Conservation (phyloP, 768 basidiomycete species). For the Lactarius vividus region DNA sequence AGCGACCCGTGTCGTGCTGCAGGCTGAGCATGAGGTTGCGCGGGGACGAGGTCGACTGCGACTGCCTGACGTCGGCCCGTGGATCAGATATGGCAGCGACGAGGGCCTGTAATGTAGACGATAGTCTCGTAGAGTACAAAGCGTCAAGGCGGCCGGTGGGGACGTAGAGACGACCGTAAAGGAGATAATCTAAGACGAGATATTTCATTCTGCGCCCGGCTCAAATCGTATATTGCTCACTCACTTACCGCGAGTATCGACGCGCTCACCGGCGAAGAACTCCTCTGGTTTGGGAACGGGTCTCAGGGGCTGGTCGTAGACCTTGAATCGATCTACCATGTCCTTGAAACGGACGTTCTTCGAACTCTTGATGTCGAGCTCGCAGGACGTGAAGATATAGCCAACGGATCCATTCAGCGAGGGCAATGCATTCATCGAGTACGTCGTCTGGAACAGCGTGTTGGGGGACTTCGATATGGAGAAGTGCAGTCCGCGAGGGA, state of each 20-base stretch:
- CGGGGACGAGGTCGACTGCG: slow-evolving; percentile 41
- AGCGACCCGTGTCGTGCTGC: slow-evolving; percentile 90
- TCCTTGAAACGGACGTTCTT: slow-evolving; percentile 79
- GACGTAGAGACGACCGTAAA: slow-evolving; percentile 89
- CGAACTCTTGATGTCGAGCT: slow-evolving; percentile 68
- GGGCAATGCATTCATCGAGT: slow-evolving; percentile 90
- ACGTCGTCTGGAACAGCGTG: slow-evolving; percentile 82
- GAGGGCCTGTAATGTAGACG: slow-evolving; percentile 75
- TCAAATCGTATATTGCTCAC: neutral
- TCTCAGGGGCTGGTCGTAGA: slow-evolving; percentile 75
- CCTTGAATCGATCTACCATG: slow-evolving; percentile 84
- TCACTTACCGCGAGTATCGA: slow-evolving; percentile 68
- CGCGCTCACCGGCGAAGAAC: slow-evolving; percentile 76
- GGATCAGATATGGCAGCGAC: slow-evolving; percentile 87
- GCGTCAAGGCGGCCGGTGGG: slow-evolving; percentile 89
- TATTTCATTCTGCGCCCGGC: neutral
- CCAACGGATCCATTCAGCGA: slow-evolving; percentile 90
- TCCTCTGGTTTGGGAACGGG: slow-evolving; percentile 79
- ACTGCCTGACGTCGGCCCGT: slow-evolving; percentile 46
- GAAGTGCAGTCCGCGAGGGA: slow-evolving; percentile 77
- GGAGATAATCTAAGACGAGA: slow-evolving; percentile 69
- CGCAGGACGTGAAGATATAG: slow-evolving; percentile 90
- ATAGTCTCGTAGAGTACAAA: slow-evolving; percentile 77
- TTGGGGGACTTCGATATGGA: slow-evolving; percentile 89
- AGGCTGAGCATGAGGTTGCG: slow-evolving; percentile 80